Conservation (phyloP, 371 early-diverging fungal genomes). For the Paraphysoderma sedebokerense region DNA sequence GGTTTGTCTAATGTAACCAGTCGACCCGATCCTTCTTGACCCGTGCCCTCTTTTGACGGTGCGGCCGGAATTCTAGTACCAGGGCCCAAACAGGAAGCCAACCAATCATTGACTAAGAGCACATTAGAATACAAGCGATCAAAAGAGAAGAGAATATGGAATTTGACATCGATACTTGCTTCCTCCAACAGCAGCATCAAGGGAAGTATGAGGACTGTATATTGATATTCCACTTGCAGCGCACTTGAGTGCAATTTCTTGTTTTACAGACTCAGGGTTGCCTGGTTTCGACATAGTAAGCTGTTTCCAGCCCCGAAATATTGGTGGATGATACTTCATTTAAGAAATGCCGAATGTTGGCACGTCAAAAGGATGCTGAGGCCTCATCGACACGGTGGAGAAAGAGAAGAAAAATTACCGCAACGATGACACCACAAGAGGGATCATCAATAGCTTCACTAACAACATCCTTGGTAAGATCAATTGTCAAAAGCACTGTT, state of each 20-base stretch:
- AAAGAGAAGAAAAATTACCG: neutral
- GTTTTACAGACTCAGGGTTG: constrained; percentile 19
- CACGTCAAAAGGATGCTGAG: constrained; percentile 73
- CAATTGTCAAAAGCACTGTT: constrained; percentile 88
- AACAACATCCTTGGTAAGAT: constrained; percentile 73
- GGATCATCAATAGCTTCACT: constrained; percentile 74
- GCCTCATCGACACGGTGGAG: constrained; percentile 68
- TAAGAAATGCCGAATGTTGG: constrained; percentile 13
- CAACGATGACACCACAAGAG: constrained; percentile 18
- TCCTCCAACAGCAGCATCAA: constrained; percentile 69
- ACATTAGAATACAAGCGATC: neutral
- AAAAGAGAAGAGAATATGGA: neutral
- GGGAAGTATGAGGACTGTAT: constrained; percentile 92
- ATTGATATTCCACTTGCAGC: constrained; percentile 77
- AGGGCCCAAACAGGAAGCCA: constrained; percentile 44
- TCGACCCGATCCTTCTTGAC: constrained; percentile 44
- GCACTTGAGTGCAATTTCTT: constrained; percentile 62
- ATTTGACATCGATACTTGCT: constrained; percentile 21
- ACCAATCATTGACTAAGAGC: constrained; percentile 58
- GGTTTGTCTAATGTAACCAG: constrained; percentile 43
- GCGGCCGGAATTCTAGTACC: constrained; percentile 29
- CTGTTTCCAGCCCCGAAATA: constrained; percentile 57
- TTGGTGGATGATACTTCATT: constrained; percentile 35
- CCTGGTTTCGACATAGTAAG: constrained; percentile 43
- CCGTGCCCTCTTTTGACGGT: constrained; percentile 14